Percentiles rank a stretch among this genome's conserved stretches.
Evolutionary conservation across 2,329 filamentous ascomycete genomes (phyloP).

Genomic region (Mariannaea elegans): DNA sequence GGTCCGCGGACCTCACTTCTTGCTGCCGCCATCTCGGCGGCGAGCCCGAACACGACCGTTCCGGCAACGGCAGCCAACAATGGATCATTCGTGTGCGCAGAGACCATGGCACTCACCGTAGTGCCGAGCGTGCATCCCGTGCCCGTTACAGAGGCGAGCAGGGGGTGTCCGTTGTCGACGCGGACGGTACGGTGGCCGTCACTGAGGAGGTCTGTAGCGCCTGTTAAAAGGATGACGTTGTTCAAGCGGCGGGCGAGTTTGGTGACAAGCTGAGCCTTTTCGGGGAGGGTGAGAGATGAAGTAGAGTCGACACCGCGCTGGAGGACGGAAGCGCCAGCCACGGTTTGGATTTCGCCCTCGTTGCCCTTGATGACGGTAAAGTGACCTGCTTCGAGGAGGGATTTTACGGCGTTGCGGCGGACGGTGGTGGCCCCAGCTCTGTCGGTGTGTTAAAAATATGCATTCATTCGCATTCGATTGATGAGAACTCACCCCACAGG

Average conservation of each 20-base stretch:
- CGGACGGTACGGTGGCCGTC: slow-evolving; percentile 75
- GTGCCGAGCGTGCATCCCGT: slow-evolving; percentile 89
- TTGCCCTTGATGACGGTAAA: slow-evolving; percentile 95
- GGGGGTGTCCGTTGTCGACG: slow-evolving; percentile 79
- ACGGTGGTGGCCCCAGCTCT: slow-evolving; percentile 81
- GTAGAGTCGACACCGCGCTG: slow-evolving; percentile 89
- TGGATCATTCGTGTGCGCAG: slow-evolving; percentile 68
- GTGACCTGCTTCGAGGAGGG: slow-evolving; percentile 76
- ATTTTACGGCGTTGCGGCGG: slow-evolving; percentile 74
- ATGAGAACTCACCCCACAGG: slow-evolving; percentile 75
- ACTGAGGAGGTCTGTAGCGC: slow-evolving; percentile 77
- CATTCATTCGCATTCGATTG: not conserved
- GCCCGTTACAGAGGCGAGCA: slow-evolving; percentile 77
- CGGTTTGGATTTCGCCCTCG: slow-evolving; percentile 83
- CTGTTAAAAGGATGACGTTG: slow-evolving; percentile 84
- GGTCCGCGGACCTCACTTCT: slow-evolving; percentile 76
- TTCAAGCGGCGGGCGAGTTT: slow-evolving; percentile 74
- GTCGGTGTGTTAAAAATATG: slow-evolving; percentile 10
- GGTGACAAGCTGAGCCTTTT: slow-evolving; percentile 69
- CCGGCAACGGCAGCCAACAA: slow-evolving; percentile 78
- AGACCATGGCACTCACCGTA: slow-evolving; percentile 78
- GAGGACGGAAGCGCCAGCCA: slow-evolving; percentile 62
- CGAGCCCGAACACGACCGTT: slow-evolving; percentile 78
- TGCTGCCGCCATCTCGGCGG: slow-evolving; percentile 74
- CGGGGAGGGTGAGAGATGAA: slow-evolving; percentile 60